These are phyloP conservation scores for Fusarium sp. DNA, from an alignment of 2,329 filamentous ascomycete species.

Conservation along the genomic window DNA sequence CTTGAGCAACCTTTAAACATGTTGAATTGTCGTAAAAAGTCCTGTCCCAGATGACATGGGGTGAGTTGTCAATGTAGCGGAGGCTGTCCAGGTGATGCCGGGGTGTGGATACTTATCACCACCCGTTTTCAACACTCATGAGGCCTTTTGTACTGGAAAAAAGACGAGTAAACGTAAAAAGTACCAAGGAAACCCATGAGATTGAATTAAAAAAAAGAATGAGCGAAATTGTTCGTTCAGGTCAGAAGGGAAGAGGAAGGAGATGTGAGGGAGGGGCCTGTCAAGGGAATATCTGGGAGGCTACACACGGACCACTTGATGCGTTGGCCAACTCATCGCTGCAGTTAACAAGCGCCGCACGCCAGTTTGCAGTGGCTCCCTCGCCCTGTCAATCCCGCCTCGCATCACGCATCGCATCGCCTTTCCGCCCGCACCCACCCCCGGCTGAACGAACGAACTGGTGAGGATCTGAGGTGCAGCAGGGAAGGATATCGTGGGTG, in stretches of 20 bases:
- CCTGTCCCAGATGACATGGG: conserved; percentile 33
- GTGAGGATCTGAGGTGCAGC: conserved; percentile 36
- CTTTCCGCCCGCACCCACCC: conserved; percentile 35
- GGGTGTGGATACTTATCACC: conserved; percentile 40
- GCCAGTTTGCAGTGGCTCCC: conserved; percentile 38
- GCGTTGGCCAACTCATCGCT: conserved; percentile 58
- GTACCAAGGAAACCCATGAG: conserved; percentile 6
- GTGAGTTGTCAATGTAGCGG: conserved; percentile 34
- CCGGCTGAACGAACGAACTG: conserved; percentile 38
- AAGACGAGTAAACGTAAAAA: neutral
- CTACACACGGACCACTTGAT: conserved; percentile 58
- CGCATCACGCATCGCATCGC: conserved; percentile 39
- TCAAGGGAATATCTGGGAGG: conserved; percentile 47
- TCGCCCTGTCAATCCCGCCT: conserved; percentile 44
- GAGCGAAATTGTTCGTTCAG: conserved; percentile 11
- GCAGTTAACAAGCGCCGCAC: conserved; percentile 55
- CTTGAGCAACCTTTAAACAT: neutral
- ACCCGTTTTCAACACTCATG: conserved; percentile 14
- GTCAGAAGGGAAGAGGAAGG: conserved; percentile 26
- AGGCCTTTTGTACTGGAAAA: conserved; percentile 7
- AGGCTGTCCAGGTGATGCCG: conserved; percentile 35
- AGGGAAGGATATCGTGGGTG: conserved; percentile 37
- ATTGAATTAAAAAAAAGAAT: neutral
- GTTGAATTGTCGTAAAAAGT: neutral
- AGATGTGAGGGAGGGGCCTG: conserved; percentile 41